phyloP scores from a whole-genome alignment of 306 rosid genomes.

The Ceratonia siliqua region DNA sequence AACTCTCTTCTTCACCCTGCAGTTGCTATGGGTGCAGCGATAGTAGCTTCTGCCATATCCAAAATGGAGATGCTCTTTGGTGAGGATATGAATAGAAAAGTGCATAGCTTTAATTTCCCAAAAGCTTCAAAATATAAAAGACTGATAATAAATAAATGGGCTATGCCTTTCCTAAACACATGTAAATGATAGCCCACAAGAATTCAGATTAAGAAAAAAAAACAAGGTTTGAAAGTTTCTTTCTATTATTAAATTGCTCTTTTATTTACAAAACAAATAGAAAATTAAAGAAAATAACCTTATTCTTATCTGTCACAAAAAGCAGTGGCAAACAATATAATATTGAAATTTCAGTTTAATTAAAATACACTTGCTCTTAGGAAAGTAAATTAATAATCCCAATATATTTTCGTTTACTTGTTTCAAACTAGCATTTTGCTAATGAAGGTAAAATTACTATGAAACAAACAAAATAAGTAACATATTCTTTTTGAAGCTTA shows the following conservation, averaged over 20 bases:
- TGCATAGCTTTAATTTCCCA: not conserved
- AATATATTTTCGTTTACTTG: not conserved
- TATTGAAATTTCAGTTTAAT: not conserved
- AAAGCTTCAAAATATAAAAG: not conserved
- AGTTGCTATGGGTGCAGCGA: constrained; percentile 89
- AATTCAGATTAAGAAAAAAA: too few relatives aligned
- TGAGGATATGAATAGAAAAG: not conserved
- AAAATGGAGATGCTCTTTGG: not conserved
- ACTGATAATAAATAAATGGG: too few relatives aligned
- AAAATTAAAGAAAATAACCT: not conserved
- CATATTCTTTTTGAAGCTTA: not conserved
- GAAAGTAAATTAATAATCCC: not conserved
- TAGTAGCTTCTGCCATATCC: constrained; percentile 76
- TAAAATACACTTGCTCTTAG: not conserved
- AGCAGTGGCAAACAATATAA: too few relatives aligned
- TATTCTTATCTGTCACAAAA: not conserved
- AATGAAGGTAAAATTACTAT: too few relatives aligned
- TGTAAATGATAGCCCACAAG: not conserved
- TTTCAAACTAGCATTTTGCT: not conserved
- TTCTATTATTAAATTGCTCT: not conserved
- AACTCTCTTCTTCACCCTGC: constrained; percentile 95
- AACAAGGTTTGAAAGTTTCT: not conserved
- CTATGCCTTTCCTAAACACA: not conserved
- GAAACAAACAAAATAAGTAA: too few relatives aligned
- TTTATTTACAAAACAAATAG: not conserved